Percentiles rank a stretch among this genome's conserved stretches.
These are phyloP conservation scores for Scytalidium sp. DNA, from an alignment of 2,329 filamentous ascomycete species.

Conservation along the genomic window DNA sequence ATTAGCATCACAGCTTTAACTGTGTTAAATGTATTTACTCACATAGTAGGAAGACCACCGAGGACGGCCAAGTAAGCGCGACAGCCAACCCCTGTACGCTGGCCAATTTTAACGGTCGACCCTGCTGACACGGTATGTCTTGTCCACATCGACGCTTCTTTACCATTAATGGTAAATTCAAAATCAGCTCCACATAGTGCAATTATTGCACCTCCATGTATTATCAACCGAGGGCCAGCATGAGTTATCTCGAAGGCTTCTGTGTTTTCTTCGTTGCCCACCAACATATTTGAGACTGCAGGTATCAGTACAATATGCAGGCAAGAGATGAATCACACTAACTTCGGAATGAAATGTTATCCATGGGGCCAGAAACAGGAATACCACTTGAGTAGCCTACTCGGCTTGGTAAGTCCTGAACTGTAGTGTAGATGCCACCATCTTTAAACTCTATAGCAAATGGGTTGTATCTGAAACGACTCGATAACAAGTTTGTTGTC, in stretches of 20 bases:
- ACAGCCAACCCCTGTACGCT: constrained; percentile 46
- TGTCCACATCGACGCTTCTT: background rate
- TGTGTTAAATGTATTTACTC: too few relatives aligned
- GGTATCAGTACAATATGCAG: too few relatives aligned
- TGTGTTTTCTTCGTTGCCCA: constrained; percentile 46
- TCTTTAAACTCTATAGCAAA: constrained; percentile 32
- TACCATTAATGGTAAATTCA: background rate
- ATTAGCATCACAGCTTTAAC: too few relatives aligned
- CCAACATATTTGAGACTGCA: constrained; percentile 58
- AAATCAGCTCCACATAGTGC: constrained; percentile 54
- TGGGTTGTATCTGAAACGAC: constrained; percentile 23
- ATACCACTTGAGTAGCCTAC: constrained; percentile 36
- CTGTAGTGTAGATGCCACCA: constrained; percentile 30
- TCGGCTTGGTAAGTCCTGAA: constrained; percentile 38
- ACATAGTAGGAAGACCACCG: too few relatives aligned
- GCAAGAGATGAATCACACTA: too few relatives aligned
- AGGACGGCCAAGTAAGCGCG: constrained; percentile 55
- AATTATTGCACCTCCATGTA: constrained; percentile 46
- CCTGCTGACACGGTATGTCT: constrained; percentile 44
- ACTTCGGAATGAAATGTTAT: constrained; percentile 31
- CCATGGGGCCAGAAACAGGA: constrained; percentile 38
- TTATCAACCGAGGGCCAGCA: constrained; percentile 55
- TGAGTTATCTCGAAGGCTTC: constrained; percentile 59
- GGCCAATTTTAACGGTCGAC: constrained; percentile 51
- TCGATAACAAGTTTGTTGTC: constrained; percentile 32